Evolutionary conservation across 768 basidiomycete species (phyloP), one percentile per base, ranked within the genome.

Genomic region (Exidia glandulosa): DNA sequence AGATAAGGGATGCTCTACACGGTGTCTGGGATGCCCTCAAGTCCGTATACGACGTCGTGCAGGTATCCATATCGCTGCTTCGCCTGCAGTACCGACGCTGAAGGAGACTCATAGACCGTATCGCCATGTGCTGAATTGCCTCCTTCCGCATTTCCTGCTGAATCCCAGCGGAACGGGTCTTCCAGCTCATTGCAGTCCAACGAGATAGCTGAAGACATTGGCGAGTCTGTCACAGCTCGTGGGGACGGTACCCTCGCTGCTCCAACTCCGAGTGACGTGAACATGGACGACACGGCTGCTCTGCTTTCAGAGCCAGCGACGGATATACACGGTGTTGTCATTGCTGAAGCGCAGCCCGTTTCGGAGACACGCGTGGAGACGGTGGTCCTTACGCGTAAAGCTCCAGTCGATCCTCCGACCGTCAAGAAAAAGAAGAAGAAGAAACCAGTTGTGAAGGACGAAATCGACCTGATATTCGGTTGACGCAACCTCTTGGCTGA

Each of bases 391-490:
- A 14, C 25, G 50, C 50, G 50, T 29, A 63, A 56, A 23, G 30
- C 56, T 3, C 59, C 48, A 32, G 58, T 41, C 37, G 61, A 47
- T n/a, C 52, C 58, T 10, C 32, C 48, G 10, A 37, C 41, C 66
- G 63, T 59, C 30, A 76, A 73, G 63, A 74, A 70, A 61, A 75
- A 73, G 63, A 75, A 71, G 62, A 79, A 74, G 67, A 71, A 68
- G 61, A 70, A 68, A 47, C n/a, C n/a, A n/a, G n/a, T n/a, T n/a
- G n/a, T n/a, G n/a, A 72, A 64, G 58, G 78, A 87, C 63, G 86
- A 86, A 65, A 87, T 87, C 36, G 86, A 87, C 63, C 79, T 79
- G n/a, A 86, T 87, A 25, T 87, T 87, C 67, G 81, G 78, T 0
- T 75, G 3, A 31, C 27, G 27, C n/a, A n/a, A n/a, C n/a, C n/a